Evolutionary conservation across 495 filamentous ascomycete species (phyloP), one percentile per base, ranked within the genome.

Genomic region (Niebla homalea): DNA sequence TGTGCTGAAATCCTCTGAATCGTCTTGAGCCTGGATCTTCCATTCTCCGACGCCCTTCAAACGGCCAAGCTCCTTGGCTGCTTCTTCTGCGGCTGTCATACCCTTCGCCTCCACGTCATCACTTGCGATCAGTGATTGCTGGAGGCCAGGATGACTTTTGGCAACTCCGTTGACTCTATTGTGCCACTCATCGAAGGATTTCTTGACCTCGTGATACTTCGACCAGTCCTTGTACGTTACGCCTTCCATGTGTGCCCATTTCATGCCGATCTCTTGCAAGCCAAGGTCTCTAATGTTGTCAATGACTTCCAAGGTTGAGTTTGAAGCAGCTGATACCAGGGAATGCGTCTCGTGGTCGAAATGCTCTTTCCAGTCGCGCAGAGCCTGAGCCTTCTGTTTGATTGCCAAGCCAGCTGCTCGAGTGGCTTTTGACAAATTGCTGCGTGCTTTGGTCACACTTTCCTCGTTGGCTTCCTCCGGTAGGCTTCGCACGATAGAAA

Each of bases 221-320:
- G 78, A 77, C 93, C 93, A 99, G 62, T 96, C 89, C 58, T 92
- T 89, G 71, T 97, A 94, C 5, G 89, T 89, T 52, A 99, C 78
- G 36, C 84, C 84, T 46, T 96, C 90, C 75, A 87, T 94, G 83
- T 86, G 93, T 1, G 89, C 89, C 89, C 93, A 99, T 51, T 92
- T 86, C 78, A 93, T 89, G 37, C 93, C 93, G 48, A 99, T 86
- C 60, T 95, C 90, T 60, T 95, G 88, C 7, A 99, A 72, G 2
- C 89, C 88, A 7, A 95, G 72, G 55, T 96, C 88, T 19, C 86
- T 78, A 49, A 95, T 88, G 46, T 77, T 74, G 55, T 92, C 85
- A 35, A 99, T 74, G 32, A 93, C 84, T 49, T 78, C 73, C 22
- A 97, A 76, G 7, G 89, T 94, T 19, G 81, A 83, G 50, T 87